Evolutionary conservation across 345 rosid species (phyloP).

Genomic region (Trapa incisa): DNA sequence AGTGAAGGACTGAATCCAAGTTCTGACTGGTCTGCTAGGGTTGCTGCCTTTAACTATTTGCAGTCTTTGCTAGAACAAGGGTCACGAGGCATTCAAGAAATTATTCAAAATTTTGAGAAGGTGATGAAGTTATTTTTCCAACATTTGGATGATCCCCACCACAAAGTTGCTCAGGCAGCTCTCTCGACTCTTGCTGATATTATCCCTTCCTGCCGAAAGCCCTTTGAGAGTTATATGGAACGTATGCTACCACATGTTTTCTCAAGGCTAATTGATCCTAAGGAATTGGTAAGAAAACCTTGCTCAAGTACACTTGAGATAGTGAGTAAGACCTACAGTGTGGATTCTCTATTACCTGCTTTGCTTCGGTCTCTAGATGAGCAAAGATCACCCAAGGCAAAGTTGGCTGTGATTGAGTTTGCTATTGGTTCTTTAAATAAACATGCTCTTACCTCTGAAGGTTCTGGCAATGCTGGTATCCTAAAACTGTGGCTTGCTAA

Average conservation of each 20-base stretch:
- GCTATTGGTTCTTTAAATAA: constrained; percentile 83
- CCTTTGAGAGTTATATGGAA: constrained; percentile 96
- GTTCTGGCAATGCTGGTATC: constrained; percentile 72
- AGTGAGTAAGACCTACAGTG: constrained; percentile 81
- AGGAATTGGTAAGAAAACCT: constrained; percentile 93
- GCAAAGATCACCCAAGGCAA: constrained; percentile 96
- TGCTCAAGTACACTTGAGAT: constrained; percentile 86
- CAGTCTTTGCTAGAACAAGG: constrained; percentile 85
- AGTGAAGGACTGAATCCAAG: constrained; percentile 80
- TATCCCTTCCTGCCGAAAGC: constrained; percentile 90
- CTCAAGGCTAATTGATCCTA: constrained; percentile 91
- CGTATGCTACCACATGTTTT: constrained; percentile 94
- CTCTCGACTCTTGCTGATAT: constrained; percentile 92
- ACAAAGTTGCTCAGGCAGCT: constrained; percentile 99
- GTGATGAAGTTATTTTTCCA: constrained; percentile 97
- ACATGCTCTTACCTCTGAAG: constrained; percentile 66
- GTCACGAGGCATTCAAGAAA: constrained; percentile 86
- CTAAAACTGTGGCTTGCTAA: constrained; percentile 92
- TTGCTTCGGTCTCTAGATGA: constrained; percentile 96
- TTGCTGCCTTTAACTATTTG: constrained; percentile 83
- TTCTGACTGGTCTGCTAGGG: constrained; percentile 98
- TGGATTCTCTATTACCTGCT: constrained; percentile 89
- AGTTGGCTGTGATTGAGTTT: constrained; percentile 93
- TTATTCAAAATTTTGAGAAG: constrained; percentile 84
- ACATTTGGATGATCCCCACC: constrained; percentile 99